phyloP scores from a whole-genome alignment of 2,329 filamentous ascomycete genomes.

The Alternaria panax region DNA sequence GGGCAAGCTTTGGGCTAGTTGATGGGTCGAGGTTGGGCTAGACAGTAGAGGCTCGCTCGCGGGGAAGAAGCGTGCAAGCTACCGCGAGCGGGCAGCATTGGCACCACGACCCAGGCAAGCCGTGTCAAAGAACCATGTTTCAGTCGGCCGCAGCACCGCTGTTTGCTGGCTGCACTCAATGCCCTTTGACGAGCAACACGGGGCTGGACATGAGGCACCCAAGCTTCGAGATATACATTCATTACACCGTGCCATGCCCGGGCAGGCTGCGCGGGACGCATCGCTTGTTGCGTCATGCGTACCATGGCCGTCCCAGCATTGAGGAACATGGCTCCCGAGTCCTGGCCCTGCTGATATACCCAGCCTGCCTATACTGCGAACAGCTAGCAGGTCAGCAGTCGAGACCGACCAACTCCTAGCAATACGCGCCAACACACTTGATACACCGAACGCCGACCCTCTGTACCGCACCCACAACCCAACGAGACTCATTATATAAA shows the following conservation, averaged over 20 bases:
- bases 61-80: conserved; percentile 15
- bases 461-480: background rate
- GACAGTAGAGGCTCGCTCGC: conserved; percentile 15
- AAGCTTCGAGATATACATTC: background rate
- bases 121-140: conserved; percentile 10
- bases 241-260: background rate
- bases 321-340: conserved; percentile 8
- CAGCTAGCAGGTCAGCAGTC: conserved; percentile 7
- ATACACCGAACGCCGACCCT: conserved; percentile 4
- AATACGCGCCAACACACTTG: conserved; percentile 4
- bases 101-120: background rate
- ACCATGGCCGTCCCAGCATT: conserved; percentile 6
- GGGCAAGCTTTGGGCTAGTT: conserved; percentile 9
- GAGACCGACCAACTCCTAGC: conserved; percentile 7
- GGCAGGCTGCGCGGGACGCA: background rate
- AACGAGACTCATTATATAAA: background rate
- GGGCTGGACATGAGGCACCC: background rate
- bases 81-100: background rate
- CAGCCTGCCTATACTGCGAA: conserved; percentile 12
- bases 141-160: conserved; percentile 1
- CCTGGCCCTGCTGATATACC: conserved; percentile 6
- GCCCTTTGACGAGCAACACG: background rate
- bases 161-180: background rate
- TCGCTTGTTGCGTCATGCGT: conserved; percentile 24
- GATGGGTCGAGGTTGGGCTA: conserved; percentile 15